Conservation (phyloP, 352 stramenopile species). For the Lagenidium sp. region DNA sequence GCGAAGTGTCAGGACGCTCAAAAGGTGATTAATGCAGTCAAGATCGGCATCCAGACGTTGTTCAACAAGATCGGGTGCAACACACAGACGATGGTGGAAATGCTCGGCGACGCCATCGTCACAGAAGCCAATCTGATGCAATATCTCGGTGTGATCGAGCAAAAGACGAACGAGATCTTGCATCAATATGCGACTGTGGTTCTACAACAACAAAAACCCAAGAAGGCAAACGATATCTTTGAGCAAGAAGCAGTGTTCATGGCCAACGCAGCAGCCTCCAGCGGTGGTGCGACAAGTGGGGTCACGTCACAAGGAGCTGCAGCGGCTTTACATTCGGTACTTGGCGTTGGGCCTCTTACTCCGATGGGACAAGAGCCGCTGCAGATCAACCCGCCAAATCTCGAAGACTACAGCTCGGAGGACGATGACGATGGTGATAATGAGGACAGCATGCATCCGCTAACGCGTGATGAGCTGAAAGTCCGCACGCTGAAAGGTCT, state of each 20-base stretch:
- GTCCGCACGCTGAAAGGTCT: constrained; percentile 83
- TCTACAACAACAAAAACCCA: constrained; percentile 28
- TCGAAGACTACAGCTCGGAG: constrained; percentile 93
- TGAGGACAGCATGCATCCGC: constrained; percentile 77
- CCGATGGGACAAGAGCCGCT: constrained; percentile 87
- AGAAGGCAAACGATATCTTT: constrained; percentile 18
- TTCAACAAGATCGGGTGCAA: constrained; percentile 83
- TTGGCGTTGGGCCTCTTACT: constrained; percentile 75
- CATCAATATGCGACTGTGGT: constrained; percentile 68
- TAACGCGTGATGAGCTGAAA: constrained; percentile 91
- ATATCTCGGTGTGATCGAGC: constrained; percentile 92
- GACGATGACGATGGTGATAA: constrained; percentile 84
- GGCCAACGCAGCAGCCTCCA: constrained; percentile 2
- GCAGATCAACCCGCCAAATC: constrained; percentile 91
- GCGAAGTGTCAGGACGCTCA: constrained; percentile 82
- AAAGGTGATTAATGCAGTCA: constrained; percentile 87
- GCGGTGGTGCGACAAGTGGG: background rate
- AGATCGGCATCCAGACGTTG: constrained; percentile 65
- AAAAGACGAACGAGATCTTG: constrained; percentile 91
- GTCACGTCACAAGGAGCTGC: no score
- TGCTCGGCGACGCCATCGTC: constrained; percentile 79
- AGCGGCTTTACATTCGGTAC: constrained; percentile 47
- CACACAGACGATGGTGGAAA: constrained; percentile 70
- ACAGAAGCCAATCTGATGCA: constrained; percentile 94
- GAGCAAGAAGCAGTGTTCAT: constrained; percentile 34